phyloP scores from a whole-genome alignment of 2,329 filamentous ascomycete genomes.

The Microcyclospora tardicrescens region DNA sequence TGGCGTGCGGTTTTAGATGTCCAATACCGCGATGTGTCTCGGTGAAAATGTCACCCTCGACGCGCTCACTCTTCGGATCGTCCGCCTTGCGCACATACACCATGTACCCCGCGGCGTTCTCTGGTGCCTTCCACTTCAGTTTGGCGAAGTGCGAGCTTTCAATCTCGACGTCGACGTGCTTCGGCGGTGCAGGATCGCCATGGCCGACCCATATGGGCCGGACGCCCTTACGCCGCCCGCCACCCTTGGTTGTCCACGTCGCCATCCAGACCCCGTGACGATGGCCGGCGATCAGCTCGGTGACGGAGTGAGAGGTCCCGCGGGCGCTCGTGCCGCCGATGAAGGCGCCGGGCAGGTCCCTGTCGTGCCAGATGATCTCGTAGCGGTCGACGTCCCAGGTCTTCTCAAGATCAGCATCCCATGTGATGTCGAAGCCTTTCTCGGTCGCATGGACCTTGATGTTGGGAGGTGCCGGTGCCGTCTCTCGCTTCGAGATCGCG shows the following conservation, averaged over 20 bases:
- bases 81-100: not conserved
- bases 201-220: not conserved
- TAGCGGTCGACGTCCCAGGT: slow-evolving; percentile 9
- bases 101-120: not conserved
- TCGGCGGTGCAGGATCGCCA: not conserved
- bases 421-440: slow-evolving; percentile 4
- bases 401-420: slow-evolving; percentile 1
- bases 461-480: slow-evolving; percentile 4
- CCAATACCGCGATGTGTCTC: not conserved
- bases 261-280: slow-evolving; percentile 5
- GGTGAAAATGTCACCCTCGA: not conserved
- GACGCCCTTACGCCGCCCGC: not conserved
- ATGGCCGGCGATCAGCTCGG: slow-evolving; percentile 5
- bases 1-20: not conserved
- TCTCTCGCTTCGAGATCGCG: slow-evolving; percentile 2
- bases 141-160: not conserved
- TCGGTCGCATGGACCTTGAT: slow-evolving; percentile 3
- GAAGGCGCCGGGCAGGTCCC: slow-evolving; percentile 4
- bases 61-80: not conserved
- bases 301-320: slow-evolving; percentile 2
- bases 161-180: not conserved
- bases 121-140: not conserved
- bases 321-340: slow-evolving; percentile 3
- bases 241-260: slow-evolving; percentile 6
- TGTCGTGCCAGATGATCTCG: slow-evolving; percentile 6